Evolutionary conservation across 1,139 yeast species (phyloP), one percentile per base, ranked within the genome.

Genomic region (Yamadazyma dendronema): DNA sequence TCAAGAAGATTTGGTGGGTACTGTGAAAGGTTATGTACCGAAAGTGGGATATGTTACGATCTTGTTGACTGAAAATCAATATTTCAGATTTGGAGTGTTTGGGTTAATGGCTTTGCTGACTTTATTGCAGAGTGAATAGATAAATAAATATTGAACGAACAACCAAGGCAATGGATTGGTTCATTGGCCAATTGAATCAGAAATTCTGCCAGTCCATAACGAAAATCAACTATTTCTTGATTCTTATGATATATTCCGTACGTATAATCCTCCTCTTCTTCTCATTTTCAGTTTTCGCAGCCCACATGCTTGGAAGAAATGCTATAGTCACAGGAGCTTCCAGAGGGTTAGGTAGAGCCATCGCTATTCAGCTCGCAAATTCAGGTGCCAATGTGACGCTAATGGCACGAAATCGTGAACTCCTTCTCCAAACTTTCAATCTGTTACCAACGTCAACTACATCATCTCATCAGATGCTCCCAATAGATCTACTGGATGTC

Each of bases 1-100:
- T 51, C 81, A 89, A 47, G 74, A 79, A 15, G 97, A 94, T 56
- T 74, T 92, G 39, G 79, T 88, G 11, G 98, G 98, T 2, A 81
- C 90, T 4, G 98, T 92, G 21, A 84, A 83, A 61, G 97, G 84
- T 1, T 92, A 89, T 56, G 65, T 92, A 41, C 99, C 99, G n/a
- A 78, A 76, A 50, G 71, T 90, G 15, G 99, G 99, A 0, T 92
- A 92, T 54, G 76, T 90, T 9, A 94, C 98, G 2, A 90, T 92
- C 42, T 74, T 90, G 54, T 77, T 92, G 49, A 86, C 96, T n/a
- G 98, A 94, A 56, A 88, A 88, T 54, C 75, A 75, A 37, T 85
- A 84, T 54, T 79, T 85, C 61, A 83, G 84, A 54, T 82, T 76
- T 50, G 81, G 81, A 2, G 61, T 87, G 52, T 63, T 88, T 48